Conservation (phyloP, 805 yeast species). For the Candida parachauliodes region DNA sequence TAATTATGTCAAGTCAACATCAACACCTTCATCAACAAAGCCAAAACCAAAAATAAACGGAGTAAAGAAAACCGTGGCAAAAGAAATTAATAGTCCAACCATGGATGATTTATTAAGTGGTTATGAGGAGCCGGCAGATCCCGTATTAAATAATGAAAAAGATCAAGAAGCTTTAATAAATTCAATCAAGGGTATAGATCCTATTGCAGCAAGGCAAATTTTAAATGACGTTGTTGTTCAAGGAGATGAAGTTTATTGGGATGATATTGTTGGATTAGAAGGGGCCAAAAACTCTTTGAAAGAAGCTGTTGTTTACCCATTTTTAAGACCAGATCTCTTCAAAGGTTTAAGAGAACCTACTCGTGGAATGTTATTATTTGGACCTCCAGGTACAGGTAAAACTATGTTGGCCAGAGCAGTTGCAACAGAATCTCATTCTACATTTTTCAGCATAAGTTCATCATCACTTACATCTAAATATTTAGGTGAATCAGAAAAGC, state of each 20-base stretch:
- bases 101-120: slow-evolving; percentile 24
- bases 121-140: slow-evolving; percentile 22
- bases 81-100: slow-evolving; percentile 19
- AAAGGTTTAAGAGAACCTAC: slow-evolving; percentile 91
- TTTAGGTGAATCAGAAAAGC: slow-evolving; percentile 90
- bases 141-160: slow-evolving; percentile 17
- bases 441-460: slow-evolving; percentile 88
- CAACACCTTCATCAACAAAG: slow-evolving; percentile 9
- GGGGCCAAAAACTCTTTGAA: slow-evolving; percentile 84
- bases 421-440: slow-evolving; percentile 90
- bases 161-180: slow-evolving; percentile 39
- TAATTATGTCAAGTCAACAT: slow-evolving; percentile 21
- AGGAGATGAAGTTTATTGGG: slow-evolving; percentile 93
- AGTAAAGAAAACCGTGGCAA: slow-evolving; percentile 4
- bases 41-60: slow-evolving; percentile 7
- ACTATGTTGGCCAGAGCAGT: slow-evolving; percentile 97
- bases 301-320: slow-evolving; percentile 95
- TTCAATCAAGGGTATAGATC: slow-evolving; percentile 71
- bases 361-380: slow-evolving; percentile 91
- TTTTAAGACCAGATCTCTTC: slow-evolving; percentile 88
- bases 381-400: slow-evolving; percentile 99
- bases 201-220: slow-evolving; percentile 74
- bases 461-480: slow-evolving; percentile 84
- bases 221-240: slow-evolving; percentile 82
- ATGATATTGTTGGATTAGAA: slow-evolving; percentile 89